Conservation (phyloP, 2,329 filamentous ascomycete genomes). For the Penicillium nordicum region DNA sequence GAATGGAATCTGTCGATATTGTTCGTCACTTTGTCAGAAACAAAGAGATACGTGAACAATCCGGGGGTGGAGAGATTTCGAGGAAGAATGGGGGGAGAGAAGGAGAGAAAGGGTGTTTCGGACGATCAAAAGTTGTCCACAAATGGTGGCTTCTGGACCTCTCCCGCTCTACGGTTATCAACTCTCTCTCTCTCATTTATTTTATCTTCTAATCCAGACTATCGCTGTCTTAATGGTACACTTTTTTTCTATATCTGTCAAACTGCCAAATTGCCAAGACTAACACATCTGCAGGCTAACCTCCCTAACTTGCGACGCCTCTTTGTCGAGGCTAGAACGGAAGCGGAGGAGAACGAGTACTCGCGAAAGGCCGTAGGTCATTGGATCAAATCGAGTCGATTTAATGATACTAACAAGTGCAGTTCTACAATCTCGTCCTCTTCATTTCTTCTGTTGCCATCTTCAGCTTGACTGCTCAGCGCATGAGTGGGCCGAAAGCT, state of each 20-base stretch:
- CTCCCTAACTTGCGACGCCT: constrained; percentile 93
- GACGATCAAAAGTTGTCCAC: constrained; percentile 34
- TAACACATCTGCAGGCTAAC: constrained; percentile 36
- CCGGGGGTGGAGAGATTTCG: constrained; percentile 7
- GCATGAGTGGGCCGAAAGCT: constrained; percentile 56
- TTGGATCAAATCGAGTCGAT: neutral
- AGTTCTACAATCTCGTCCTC: constrained; percentile 94
- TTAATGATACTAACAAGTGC: constrained; percentile 7
- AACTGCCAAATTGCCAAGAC: neutral
- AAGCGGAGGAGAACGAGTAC: constrained; percentile 90
- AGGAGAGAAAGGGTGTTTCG: constrained; percentile 19
- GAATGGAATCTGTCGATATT: constrained; percentile 10
- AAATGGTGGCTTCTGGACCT: constrained; percentile 27
- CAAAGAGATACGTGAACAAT: constrained; percentile 5
- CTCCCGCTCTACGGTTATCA: constrained; percentile 15
- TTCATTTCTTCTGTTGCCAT: constrained; percentile 96
- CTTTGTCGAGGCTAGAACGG: constrained; percentile 89
- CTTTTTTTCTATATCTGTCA: neutral
- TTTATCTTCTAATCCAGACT: constrained; percentile 1
- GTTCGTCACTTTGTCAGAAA: constrained; percentile 11
- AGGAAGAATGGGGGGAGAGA: constrained; percentile 10
- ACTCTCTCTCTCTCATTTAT: neutral
- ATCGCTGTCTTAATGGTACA: constrained; percentile 19
- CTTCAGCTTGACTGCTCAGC: constrained; percentile 89
- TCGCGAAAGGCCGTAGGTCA: constrained; percentile 80